A percentile compares a stretch with the other conserved stretches of the same genome.
These are phyloP conservation scores for Hondaea fermentalgiana DNA, from an alignment of 108 stramenopile genomes.

Conservation along the genomic window DNA sequence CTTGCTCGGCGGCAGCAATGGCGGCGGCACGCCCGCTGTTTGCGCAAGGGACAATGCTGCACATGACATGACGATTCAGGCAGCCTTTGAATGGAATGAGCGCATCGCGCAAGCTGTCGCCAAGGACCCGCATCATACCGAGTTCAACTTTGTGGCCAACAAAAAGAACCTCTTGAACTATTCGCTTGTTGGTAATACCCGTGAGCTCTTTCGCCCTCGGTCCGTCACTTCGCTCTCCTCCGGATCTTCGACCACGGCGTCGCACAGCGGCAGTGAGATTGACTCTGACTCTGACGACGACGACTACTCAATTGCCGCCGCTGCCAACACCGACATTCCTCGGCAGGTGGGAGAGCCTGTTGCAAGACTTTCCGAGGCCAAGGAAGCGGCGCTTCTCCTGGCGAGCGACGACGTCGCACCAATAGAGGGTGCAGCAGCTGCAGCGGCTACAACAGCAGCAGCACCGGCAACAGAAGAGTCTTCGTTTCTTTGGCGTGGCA, in stretches of 20 bases:
- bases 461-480: background rate
- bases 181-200: background rate
- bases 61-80: background rate
- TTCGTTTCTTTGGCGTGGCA: background rate
- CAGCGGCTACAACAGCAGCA: background rate
- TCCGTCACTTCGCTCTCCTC: background rate
- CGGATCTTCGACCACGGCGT: background rate
- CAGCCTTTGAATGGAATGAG: background rate
- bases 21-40: background rate
- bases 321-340: background rate
- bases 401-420: too few species aligned
- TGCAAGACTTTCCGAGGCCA: too few species aligned
- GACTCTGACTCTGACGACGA: background rate
- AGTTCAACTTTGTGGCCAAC: slow-evolving; percentile 9
- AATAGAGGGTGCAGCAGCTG: background rate
- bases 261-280: background rate
- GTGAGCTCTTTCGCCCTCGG: background rate
- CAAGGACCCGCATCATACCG: background rate
- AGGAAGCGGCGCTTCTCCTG: too few species aligned
- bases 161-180: background rate
- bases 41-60: background rate
- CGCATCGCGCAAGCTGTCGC: background rate
- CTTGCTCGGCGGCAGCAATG: background rate
- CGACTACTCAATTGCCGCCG: background rate
- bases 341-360: background rate